Percentiles rank a stretch among this genome's conserved stretches.
Conservation (phyloP, 163 green algal species). For the Chlamydomonas reinhardtii region DNA sequence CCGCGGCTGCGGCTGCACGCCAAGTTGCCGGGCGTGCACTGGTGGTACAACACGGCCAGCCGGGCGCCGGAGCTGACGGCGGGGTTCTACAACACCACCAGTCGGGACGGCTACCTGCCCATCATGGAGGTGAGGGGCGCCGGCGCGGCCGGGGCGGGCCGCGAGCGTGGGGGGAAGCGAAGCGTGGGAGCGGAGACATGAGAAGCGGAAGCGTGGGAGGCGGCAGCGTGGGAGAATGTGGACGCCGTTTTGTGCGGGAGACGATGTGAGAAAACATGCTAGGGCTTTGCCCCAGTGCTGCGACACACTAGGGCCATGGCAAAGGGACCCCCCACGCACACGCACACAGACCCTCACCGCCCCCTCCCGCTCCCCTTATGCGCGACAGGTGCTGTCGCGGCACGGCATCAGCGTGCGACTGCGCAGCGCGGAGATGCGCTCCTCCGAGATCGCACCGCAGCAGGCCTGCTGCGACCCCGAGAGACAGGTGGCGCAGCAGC, state of each 20-base stretch:
- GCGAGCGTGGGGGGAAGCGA: background rate
- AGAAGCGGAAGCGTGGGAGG: no score
- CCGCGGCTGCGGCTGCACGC: slow-evolving; percentile 57
- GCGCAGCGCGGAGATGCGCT: slow-evolving; percentile 45
- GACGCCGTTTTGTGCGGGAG: no score
- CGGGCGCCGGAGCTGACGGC: slow-evolving; percentile 68
- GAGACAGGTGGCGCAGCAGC: slow-evolving; percentile 59
- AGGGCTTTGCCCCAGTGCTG: no score
- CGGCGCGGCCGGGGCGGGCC: background rate
- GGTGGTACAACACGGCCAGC: slow-evolving; percentile 77
- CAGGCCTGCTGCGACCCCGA: slow-evolving; percentile 58
- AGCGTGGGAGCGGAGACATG: no score
- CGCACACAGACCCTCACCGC: background rate
- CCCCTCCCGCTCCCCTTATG: background rate
- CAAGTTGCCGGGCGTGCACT: slow-evolving; percentile 78
- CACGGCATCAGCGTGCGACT: slow-evolving; percentile 52
- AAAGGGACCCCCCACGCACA: no score
- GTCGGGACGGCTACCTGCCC: slow-evolving; percentile 70
- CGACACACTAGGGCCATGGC: no score
- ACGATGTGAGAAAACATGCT: no score
- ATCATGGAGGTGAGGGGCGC: slow-evolving; percentile 56
- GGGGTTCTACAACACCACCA: slow-evolving; percentile 53
- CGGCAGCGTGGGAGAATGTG: no score
- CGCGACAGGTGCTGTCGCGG: slow-evolving; percentile 53
- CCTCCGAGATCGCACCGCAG: slow-evolving; percentile 9